Base-by-base conservation (phyloP, 768 basidiomycete species). In the Suillus weaverae region DNA sequence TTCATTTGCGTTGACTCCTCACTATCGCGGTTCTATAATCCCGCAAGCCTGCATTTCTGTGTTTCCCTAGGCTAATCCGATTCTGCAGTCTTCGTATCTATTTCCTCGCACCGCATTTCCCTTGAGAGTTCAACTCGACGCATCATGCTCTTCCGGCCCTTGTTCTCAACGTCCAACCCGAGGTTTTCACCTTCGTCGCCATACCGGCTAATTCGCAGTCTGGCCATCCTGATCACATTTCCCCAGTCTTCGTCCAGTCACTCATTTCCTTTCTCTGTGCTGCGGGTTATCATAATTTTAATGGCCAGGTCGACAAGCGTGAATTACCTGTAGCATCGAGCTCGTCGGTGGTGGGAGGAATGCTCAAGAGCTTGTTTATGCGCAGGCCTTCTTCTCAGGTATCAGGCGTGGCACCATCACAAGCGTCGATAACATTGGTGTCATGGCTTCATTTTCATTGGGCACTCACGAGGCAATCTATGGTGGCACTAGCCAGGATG, bases 301-400 rank as follows among this genome's bases (percentile, higher is more conserved):
- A 56, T 38, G 50, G 66, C 18, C 64, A 95, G 94, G 89, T 94
- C 66, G 94, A 97, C 76, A 91, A 88, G 72, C 90, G 94, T 50
- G 95, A 95, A 36, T 76, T 96, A 8, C 95, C 95, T 5, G 70
- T 93, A 7, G 93, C 95, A 3, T 89, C 90, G 9, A 88, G 87
- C 14, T 84, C 87, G 36, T 81, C 89, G 1, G 89, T 92, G 67
- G 80, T 86, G 26, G 81, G 83, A 13, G 91, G 89, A 2, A 95
- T 94, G 88, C 85, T 97, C 38, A 87, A 91, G 53, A 92, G 94
- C 11, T 81, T 97, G 53, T 84, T 97, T 48, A 93, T 95, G 88
- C 88, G 95, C 38, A 84, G 95, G 32, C 94, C 95, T 70, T 92
- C 91, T 1, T 94, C 93, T 16, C 94, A 96, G 72, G 89, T 89